Conservation (phyloP, 306 rosid species). For the Quercus dentata region DNA sequence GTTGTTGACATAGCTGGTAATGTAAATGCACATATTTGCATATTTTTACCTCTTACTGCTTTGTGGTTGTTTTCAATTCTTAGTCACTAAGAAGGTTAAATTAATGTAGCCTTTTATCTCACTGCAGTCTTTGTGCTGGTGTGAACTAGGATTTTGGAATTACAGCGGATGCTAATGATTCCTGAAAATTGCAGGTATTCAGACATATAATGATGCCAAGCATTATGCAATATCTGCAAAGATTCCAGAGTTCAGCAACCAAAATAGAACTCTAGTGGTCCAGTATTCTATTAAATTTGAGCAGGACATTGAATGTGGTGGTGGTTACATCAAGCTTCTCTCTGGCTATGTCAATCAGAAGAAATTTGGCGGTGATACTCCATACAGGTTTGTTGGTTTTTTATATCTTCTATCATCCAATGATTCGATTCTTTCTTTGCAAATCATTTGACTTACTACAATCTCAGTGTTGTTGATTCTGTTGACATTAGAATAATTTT, state of each 20-base stretch:
- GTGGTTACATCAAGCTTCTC: slow-evolving; percentile 88
- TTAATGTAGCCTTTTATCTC: not conserved
- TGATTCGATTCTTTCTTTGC: not conserved
- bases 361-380: slow-evolving; percentile 92
- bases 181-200: slow-evolving; percentile 61
- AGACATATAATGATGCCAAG: slow-evolving; percentile 86
- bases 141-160: not conserved
- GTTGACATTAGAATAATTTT: not conserved
- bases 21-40: not conserved
- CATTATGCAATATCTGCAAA: slow-evolving; percentile 89
- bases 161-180: not conserved
- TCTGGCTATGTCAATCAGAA: slow-evolving; percentile 97
- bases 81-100: not conserved
- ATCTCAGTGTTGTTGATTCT: not conserved
- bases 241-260: slow-evolving; percentile 71
- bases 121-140: not conserved
- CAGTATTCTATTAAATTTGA: slow-evolving; percentile 89
- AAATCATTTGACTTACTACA: not conserved
- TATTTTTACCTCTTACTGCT: not conserved
- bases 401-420: not conserved
- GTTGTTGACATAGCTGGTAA: not conserved
- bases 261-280: slow-evolving; percentile 73
- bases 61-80: not conserved
- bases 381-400: slow-evolving; percentile 63
- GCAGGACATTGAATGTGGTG: slow-evolving; percentile 97